Conservation (phyloP, 2,329 filamentous ascomycete species). For the Purpureocillium takamizusanense region DNA sequence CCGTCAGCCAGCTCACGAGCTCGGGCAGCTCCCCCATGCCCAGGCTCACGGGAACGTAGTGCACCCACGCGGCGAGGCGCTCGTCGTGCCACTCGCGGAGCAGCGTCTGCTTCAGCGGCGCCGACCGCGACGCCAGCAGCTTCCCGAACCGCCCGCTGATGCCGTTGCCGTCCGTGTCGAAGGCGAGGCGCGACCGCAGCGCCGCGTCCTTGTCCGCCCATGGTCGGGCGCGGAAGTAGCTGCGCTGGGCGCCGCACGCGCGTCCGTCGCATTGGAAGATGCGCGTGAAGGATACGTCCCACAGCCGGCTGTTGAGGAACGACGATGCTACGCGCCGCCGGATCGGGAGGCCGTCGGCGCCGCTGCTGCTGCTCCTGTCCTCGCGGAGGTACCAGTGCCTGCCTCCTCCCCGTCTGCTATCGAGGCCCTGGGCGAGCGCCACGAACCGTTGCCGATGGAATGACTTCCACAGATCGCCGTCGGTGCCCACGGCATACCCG, state of each 20-base stretch:
- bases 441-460: constrained; percentile 41
- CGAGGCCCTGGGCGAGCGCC: constrained; percentile 23
- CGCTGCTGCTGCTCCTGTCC: constrained; percentile 6
- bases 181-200: constrained; percentile 28
- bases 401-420: background rate
- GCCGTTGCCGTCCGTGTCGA: constrained; percentile 48
- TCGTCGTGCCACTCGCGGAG: constrained; percentile 51
- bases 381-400: constrained; percentile 23
- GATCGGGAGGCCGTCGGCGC: no score
- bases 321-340: constrained; percentile 12
- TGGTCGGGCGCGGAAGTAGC: constrained; percentile 18
- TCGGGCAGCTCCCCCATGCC: constrained; percentile 43
- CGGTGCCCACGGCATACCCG: constrained; percentile 24
- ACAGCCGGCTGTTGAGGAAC: constrained; percentile 28
- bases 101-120: constrained; percentile 42
- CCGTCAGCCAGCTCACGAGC: constrained; percentile 35
- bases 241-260: constrained; percentile 24
- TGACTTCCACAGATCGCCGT: constrained; percentile 24
- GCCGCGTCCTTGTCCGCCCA: constrained; percentile 25
- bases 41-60: constrained; percentile 45
- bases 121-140: constrained; percentile 35
- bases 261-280: constrained; percentile 33
- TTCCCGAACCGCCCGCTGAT: constrained; percentile 44
- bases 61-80: constrained; percentile 44
- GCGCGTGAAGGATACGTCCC: constrained; percentile 34